Evolutionary conservation across 2,329 filamentous ascomycete genomes (phyloP).

Genomic region (Daldinia sp.): DNA sequence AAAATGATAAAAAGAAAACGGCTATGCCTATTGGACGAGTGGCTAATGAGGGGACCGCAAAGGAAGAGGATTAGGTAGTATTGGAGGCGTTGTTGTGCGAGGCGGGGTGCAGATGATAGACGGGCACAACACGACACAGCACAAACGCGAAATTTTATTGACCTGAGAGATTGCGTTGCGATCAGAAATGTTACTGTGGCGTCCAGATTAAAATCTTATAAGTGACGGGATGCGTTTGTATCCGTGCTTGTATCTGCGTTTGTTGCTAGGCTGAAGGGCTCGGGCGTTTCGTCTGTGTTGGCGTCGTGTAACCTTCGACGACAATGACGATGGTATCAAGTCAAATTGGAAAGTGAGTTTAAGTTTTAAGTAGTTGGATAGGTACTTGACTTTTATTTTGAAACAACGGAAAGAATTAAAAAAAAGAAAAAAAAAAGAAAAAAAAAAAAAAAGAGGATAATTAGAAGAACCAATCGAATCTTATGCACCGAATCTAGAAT

Average conservation of each 20-base stretch:
- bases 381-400: neutral
- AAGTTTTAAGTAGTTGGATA: neutral
- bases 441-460: neutral
- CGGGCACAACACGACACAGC: neutral
- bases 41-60: neutral
- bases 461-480: constrained; percentile 9
- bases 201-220: neutral
- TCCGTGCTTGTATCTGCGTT: neutral
- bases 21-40: constrained; percentile 4
- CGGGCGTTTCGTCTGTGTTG: neutral
- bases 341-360: neutral
- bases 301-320: constrained; percentile 1
- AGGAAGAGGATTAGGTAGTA: constrained; percentile 20
- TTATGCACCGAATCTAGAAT: constrained; percentile 11
- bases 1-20: constrained; percentile 7
- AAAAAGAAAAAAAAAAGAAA: too few relatives aligned
- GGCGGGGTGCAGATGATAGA: constrained; percentile 32
- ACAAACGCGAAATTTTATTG: neutral
- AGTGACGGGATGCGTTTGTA: neutral
- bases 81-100: constrained; percentile 19
- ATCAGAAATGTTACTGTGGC: constrained; percentile 9
- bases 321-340: neutral
- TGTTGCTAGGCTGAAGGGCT: neutral
- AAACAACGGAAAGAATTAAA: neutral
- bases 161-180: constrained; percentile 6